Evolutionary conservation across 148 eudicot species (phyloP).

Genomic region (Oxyria digyna): DNA sequence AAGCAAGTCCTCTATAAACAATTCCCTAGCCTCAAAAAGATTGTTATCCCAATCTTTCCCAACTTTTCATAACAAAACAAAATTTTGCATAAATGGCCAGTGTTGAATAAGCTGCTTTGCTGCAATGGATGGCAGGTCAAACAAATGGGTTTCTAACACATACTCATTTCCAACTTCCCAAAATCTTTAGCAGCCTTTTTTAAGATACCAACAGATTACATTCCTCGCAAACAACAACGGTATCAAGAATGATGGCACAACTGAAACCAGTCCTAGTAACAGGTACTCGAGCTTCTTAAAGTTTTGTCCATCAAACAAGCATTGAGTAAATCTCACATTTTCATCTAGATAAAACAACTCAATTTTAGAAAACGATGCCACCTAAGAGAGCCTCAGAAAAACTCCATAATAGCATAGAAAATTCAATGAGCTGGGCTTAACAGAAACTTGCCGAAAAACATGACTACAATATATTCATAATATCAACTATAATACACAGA

Average conservation of each 20-base stretch:
- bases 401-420: not conserved
- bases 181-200: not conserved
- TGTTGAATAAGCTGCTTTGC: too few species aligned
- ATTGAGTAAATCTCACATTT: not conserved
- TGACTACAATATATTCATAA: not conserved
- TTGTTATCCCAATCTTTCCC: too few species aligned
- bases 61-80: too few species aligned
- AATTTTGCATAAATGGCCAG: too few species aligned
- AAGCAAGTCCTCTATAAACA: not conserved
- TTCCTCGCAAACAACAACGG: slow-evolving; percentile 73
- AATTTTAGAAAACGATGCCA: not conserved
- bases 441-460: not conserved
- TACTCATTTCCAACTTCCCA: not conserved
- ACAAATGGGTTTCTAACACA: not conserved
- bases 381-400: not conserved
- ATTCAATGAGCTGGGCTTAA: too few species aligned
- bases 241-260: slow-evolving; percentile 67
- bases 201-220: slow-evolving; percentile 25
- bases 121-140: not conserved
- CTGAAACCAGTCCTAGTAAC: slow-evolving; percentile 72
- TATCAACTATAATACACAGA: not conserved
- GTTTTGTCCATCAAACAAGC: slow-evolving; percentile 34
- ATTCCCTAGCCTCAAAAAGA: not conserved
- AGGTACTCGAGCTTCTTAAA: slow-evolving; percentile 87
- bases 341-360: not conserved